Base-by-base conservation (phyloP, 176 grass and related monocot species). In the Metroxylon sagu region DNA sequence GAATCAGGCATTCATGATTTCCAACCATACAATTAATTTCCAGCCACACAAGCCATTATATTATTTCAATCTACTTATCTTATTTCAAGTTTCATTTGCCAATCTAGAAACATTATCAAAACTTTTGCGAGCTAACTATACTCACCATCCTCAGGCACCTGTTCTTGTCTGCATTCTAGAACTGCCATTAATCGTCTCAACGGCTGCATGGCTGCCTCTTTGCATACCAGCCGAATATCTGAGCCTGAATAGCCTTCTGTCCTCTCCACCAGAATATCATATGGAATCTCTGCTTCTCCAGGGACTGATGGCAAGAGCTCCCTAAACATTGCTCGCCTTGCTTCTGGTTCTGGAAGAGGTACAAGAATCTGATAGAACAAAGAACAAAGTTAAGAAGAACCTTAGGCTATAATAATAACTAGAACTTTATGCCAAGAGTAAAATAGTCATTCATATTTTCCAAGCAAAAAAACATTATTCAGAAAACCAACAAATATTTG, bases 151-250 rank as follows among this genome's bases (percentile, higher is more conserved):
- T 85, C 87, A 1, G 65, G 60, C 26, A 80, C 48, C 23, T 57
- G 17, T 5, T 85, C 78, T 48, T 91, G 43, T 18, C 56, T 80
- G 25, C 65, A 69, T 68, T 92, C 93, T n/a, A 97, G 80, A 77
- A 83, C 57, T 25, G 67, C 16, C 81, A 97, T 92, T 39, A 97
- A 64, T 57, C 84, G 81, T 76, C 87, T 82, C 29, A 97, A 50
- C 59, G 87, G 93, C 26, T 97, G 87, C 93, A 97, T 97, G 31
- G 81, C 87, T 71, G 93, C 93, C 76, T 97, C 87, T 83, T 97
- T 91, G 65, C 93, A 97, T 27, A 88, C 85, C 6, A 97, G 72
- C 26, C 78, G 87, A 17, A 97, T 88, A 80, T 97, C 87, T 51
- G 93, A 97, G 52, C 87, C 93, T 49, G 93, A 97, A 78, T 83